Evolutionary conservation across 2,329 filamentous ascomycete species (phyloP).

Genomic region (Fusarium siculi): DNA sequence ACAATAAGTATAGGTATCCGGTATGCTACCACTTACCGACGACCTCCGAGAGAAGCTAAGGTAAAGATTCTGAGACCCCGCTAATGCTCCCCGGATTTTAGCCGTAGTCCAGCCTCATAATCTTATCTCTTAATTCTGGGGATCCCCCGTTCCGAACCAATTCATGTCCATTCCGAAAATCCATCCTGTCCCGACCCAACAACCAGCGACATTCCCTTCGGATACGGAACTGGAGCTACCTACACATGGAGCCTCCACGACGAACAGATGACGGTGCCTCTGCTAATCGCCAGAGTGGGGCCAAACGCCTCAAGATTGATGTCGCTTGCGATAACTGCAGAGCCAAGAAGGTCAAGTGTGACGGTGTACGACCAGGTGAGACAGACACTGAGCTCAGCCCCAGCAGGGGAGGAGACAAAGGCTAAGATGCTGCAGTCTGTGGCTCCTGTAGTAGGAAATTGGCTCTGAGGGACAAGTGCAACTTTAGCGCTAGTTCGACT

Average conservation of each 20-base stretch:
- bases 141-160: slow-evolving; percentile 17
- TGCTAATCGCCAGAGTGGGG: slow-evolving; percentile 17
- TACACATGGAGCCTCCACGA: slow-evolving; percentile 30
- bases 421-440: slow-evolving; percentile 41
- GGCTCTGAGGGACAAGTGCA: slow-evolving; percentile 44
- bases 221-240: not conserved
- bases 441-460: slow-evolving; percentile 47
- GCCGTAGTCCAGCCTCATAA: not conserved
- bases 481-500: slow-evolving; percentile 37
- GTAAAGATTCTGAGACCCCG: not conserved
- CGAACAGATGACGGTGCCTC: not conserved
- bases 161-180: slow-evolving; percentile 18
- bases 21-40: not conserved
- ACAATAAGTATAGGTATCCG: not conserved
- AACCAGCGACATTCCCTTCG: not conserved
- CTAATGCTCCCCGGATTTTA: not conserved
- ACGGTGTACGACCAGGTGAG: slow-evolving; percentile 53
- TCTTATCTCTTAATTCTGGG: not conserved
- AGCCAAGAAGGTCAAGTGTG: slow-evolving; percentile 55
- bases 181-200: not conserved
- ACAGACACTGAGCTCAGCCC: not conserved
- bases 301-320: slow-evolving; percentile 56
- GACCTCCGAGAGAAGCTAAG: not conserved
- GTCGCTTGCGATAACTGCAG: slow-evolving; percentile 57
- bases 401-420: not conserved